A percentile compares a stretch with the other conserved stretches of the same genome.
Conservation (phyloP, 306 rosid genomes). For the Biancaea sappan region DNA sequence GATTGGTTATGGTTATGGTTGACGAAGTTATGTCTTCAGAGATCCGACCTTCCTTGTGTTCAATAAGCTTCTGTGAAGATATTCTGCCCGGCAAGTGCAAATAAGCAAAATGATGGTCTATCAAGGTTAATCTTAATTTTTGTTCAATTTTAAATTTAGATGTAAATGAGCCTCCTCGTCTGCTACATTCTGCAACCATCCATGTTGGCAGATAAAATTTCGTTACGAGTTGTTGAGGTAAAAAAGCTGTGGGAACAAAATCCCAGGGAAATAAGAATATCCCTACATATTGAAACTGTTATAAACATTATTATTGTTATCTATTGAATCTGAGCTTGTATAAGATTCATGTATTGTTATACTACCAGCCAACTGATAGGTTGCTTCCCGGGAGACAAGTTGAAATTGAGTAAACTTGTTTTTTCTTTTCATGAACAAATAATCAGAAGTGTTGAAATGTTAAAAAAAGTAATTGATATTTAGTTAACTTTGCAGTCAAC, state of each 20-base stretch:
- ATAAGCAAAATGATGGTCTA: conserved; percentile 41
- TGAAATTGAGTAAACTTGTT: too few relatives aligned
- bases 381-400: not conserved
- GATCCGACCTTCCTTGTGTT: conserved; percentile 45
- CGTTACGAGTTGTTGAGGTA: conserved; percentile 28
- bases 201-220: conserved; percentile 36
- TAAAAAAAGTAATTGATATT: not conserved
- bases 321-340: conserved; percentile 7
- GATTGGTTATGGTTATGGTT: conserved; percentile 34
- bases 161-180: conserved; percentile 41
- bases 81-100: conserved; percentile 24
- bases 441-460: not conserved
- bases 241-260: conserved; percentile 39
- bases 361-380: not conserved
- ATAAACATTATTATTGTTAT: not conserved
- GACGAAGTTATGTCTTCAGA: conserved; percentile 41
- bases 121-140: conserved; percentile 10
- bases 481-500: not conserved
- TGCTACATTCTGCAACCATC: conserved; percentile 43
- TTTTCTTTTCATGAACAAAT: too few relatives aligned
- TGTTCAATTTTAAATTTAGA: conserved; percentile 28
- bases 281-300: not conserved
- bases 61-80: conserved; percentile 40
- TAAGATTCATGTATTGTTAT: not conserved
- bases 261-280: conserved; percentile 35